phyloP scores from a whole-genome alignment of 495 filamentous ascomycete genomes.

The Collariella sp. region DNA sequence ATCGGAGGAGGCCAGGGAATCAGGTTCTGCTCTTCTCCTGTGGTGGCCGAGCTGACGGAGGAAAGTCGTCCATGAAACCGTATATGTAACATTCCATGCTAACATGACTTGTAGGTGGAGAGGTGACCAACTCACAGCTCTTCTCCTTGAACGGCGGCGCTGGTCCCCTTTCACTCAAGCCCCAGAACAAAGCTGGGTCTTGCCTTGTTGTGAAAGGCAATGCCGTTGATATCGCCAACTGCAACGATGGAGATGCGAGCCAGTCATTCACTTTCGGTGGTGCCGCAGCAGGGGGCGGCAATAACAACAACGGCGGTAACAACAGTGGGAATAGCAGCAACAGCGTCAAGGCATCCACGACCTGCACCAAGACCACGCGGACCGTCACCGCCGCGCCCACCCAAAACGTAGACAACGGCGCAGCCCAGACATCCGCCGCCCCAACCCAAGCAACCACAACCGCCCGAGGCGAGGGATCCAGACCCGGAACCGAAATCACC shows the following conservation, averaged over 20 bases:
- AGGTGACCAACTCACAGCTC: conserved; percentile 42
- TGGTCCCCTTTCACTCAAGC: conserved; percentile 36
- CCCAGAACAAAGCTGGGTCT: conserved; percentile 34
- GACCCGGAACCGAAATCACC: conserved; percentile 2
- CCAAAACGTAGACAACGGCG: neutral
- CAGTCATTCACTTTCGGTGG: conserved; percentile 43
- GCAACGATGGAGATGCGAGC: conserved; percentile 31
- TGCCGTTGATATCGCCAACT: conserved; percentile 37
- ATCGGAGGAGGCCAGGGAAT: conserved; percentile 37
- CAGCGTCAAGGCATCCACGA: conserved; percentile 4
- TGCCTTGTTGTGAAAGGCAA: conserved; percentile 42
- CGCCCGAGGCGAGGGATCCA: neutral
- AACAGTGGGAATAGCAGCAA: neutral
- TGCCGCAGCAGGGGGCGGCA: conserved; percentile 9
- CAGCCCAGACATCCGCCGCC: neutral
- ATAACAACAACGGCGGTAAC: conserved; percentile 7
- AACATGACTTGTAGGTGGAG: conserved; percentile 27
- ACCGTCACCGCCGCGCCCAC: conserved; percentile 14
- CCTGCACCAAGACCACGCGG: conserved; percentile 14
- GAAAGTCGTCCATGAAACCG: conserved; percentile 8
- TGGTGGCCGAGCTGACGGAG: conserved; percentile 47
- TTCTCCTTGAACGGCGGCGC: conserved; percentile 38
- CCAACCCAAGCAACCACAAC: conserved; percentile 6
- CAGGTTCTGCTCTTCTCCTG: conserved; percentile 47
- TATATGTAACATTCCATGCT: neutral